These are phyloP conservation scores for Cyathus olla DNA, from an alignment of 1,284 basidiomycete species.

Conservation along the genomic window DNA sequence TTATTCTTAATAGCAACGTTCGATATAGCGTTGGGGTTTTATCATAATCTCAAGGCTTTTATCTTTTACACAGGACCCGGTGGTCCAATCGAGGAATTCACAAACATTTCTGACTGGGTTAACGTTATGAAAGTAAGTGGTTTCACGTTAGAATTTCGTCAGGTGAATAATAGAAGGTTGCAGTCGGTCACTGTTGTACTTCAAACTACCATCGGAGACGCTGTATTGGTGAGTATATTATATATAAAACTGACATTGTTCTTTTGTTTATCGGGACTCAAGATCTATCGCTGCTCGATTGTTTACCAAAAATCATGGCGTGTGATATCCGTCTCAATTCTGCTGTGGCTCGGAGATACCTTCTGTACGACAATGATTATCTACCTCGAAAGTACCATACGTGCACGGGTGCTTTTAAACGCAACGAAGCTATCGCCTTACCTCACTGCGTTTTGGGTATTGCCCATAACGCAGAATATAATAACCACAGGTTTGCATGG, in stretches of 20 bases:
- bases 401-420: conserved; percentile 12
- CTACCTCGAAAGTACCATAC: conserved; percentile 11
- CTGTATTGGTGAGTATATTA: conserved; percentile 25
- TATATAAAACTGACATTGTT: neutral
- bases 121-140: too few species aligned
- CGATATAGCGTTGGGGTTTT: too few species aligned
- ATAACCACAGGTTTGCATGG: conserved; percentile 27
- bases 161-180: too few species aligned
- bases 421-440: conserved; percentile 15
- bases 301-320: conserved; percentile 22
- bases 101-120: too few species aligned
- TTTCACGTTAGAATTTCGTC: too few species aligned
- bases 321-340: conserved; percentile 15
- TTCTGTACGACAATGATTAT: conserved; percentile 12
- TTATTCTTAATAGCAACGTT: too few species aligned
- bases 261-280: neutral
- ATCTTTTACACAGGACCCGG: too few species aligned
- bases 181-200: conserved; percentile 9
- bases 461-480: conserved; percentile 29
- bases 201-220: conserved; percentile 32
- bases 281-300: conserved; percentile 39
- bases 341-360: conserved; percentile 26
- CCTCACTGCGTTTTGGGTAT: conserved; percentile 19
- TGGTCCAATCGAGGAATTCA: too few species aligned
- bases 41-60: too few species aligned